Evolutionary conservation across 2,329 filamentous ascomycete genomes (phyloP).

Genomic region (Colletotrichum navitas): DNA sequence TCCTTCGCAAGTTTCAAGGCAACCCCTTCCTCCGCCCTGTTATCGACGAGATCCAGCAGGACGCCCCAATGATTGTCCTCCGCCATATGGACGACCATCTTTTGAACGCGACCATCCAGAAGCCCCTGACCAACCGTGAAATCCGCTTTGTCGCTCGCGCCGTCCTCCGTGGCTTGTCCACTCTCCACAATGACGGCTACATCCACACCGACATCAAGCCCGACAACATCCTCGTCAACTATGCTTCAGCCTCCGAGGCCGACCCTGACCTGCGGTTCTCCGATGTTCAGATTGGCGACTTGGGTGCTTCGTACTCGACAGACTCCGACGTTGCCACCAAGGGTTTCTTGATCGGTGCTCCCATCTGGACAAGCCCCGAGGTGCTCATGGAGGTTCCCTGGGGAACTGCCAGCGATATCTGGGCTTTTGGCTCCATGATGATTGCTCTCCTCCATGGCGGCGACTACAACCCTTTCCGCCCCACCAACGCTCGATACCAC

Average conservation of each 20-base stretch:
- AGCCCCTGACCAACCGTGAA: constrained; percentile 40
- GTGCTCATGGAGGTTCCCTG: constrained; percentile 40
- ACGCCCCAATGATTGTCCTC: constrained; percentile 40
- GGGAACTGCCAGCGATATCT: constrained; percentile 82
- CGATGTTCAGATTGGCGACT: constrained; percentile 38
- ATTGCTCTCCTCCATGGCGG: constrained; percentile 37
- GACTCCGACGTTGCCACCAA: constrained; percentile 38
- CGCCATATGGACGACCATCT: constrained; percentile 40
- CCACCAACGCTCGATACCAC: constrained; percentile 34
- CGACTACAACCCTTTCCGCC: constrained; percentile 41
- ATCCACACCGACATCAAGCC: constrained; percentile 40
- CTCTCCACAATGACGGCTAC: constrained; percentile 38
- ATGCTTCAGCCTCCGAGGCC: constrained; percentile 31
- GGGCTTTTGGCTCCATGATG: constrained; percentile 82
- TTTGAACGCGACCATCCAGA: constrained; percentile 38
- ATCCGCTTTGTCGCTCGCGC: constrained; percentile 39
- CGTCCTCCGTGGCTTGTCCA: constrained; percentile 36
- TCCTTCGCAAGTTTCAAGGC: constrained; percentile 39
- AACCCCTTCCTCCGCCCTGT: constrained; percentile 41
- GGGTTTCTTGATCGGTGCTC: constrained; percentile 38
- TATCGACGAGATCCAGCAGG: constrained; percentile 41
- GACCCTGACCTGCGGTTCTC: constrained; percentile 38
- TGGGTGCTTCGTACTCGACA: constrained; percentile 34
- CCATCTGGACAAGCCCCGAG: constrained; percentile 38
- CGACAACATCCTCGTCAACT: constrained; percentile 40